Evolutionary conservation across 2,329 filamentous ascomycete genomes (phyloP).

Genomic region (Aureobasidium sp.): DNA sequence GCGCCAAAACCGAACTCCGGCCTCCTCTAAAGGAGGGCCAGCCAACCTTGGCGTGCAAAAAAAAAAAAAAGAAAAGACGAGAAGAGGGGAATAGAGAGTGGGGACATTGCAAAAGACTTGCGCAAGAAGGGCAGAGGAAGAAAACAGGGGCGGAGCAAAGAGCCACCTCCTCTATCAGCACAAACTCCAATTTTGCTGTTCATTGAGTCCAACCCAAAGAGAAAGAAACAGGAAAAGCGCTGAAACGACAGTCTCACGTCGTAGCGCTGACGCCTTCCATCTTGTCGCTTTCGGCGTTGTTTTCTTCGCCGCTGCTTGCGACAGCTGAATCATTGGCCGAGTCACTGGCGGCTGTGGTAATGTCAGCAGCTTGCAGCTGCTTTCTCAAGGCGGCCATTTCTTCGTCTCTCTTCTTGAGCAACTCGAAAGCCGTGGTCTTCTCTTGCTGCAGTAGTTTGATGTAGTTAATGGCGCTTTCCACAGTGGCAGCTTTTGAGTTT

Average conservation of each 20-base stretch:
- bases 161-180: not conserved
- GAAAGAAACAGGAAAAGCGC: not conserved
- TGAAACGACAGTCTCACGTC: not conserved
- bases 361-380: slow-evolving; percentile 3
- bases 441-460: slow-evolving; percentile 75
- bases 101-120: not conserved
- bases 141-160: not conserved
- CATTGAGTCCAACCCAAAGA: not conserved
- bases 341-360: not conserved
- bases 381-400: slow-evolving; percentile 22
- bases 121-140: not conserved
- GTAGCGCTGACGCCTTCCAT: slow-evolving; percentile 7
- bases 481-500: slow-evolving; percentile 91
- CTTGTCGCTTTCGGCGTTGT: not conserved
- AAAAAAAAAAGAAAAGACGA: not conserved
- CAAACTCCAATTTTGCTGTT: not conserved
- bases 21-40: not conserved
- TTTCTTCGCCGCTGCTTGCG: not conserved
- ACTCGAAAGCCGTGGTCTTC: slow-evolving; percentile 18
- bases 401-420: slow-evolving; percentile 25
- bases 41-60: not conserved
- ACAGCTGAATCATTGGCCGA: not conserved
- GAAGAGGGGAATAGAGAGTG: not conserved
- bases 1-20: not conserved
- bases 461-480: slow-evolving; percentile 95